Conservation (phyloP, 805 yeast species). For the Wickerhamomyces subpelliculosus region DNA sequence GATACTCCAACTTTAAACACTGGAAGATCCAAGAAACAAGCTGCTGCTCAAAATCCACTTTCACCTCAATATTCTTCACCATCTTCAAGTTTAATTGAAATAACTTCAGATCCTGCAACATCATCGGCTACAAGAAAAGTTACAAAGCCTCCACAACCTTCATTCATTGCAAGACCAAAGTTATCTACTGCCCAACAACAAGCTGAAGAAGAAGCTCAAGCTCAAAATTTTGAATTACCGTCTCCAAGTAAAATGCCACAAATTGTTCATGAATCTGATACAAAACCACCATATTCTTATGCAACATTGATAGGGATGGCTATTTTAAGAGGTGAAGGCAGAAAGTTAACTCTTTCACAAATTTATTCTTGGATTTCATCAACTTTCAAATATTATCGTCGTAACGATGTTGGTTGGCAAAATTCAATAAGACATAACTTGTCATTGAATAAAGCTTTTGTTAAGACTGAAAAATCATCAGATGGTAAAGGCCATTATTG, state of each 20-base stretch:
- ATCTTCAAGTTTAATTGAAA: conserved; percentile 4
- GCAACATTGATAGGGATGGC: conserved; percentile 94
- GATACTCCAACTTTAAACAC: conserved; percentile 20
- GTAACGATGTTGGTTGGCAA: conserved; percentile 93
- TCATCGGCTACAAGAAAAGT: conserved; percentile 3
- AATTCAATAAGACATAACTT: conserved; percentile 93
- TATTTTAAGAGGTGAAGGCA: conserved; percentile 67
- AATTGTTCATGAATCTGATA: conserved; percentile 13
- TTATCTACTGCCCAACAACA: not conserved
- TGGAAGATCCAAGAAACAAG: conserved; percentile 12
- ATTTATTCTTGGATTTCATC: conserved; percentile 89
- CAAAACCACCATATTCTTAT: conserved; percentile 89
- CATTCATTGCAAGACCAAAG: conserved; percentile 13
- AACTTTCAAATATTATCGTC: conserved; percentile 75
- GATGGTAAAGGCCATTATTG: conserved; percentile 88
- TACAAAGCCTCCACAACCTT: conserved; percentile 19
- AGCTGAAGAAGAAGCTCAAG: too few species aligned
- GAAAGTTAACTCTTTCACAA: conserved; percentile 71
- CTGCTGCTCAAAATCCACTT: conserved; percentile 10
- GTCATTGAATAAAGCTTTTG: conserved; percentile 87
- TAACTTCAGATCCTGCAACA: not conserved
- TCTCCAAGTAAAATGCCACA: conserved; percentile 19
- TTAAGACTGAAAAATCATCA: conserved; percentile 84
- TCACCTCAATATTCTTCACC: conserved; percentile 25
- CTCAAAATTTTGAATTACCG: conserved; percentile 14